Evolutionary conservation across 352 stramenopile species (phyloP), one percentile per base, ranked within the genome.

Genomic region (Phytophthora brassicae): DNA sequence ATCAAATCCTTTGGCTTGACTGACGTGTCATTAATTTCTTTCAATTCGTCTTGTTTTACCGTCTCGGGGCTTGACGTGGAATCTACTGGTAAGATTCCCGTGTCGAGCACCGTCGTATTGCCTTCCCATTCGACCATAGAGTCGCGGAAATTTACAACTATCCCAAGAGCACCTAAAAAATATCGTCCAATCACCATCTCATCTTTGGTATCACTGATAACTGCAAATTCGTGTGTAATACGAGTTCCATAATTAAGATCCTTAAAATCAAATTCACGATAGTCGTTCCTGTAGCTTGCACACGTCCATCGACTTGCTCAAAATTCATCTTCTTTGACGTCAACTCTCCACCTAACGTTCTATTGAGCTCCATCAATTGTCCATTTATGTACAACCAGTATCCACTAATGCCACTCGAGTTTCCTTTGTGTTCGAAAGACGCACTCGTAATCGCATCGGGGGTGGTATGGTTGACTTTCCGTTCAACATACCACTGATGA

Each of bases 111-210:
- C 33, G 6, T 14, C 33, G 33, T 39, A 14, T 39, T 39, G 12
- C 33, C 33, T 16, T 39, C 12, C 33, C 33, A 39, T 5, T 39
- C 33, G 14, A 39, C 33, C 5, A 16, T 39, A 16, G 16, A 29
- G 6, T 35, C 31, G 2, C 31, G 8, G 31, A 45, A 55, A 12
- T 44, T 44, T 3, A 44, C 31, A 7, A 55, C 19, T 11, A 55
- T 9, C 17, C 46, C 31, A 2, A 54, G 19, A 12, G 33, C 19
- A 3, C 14, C 14, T 20, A 55, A 14, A 17, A 55, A 36, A 20
- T 55, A 29, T 4, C 31, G 47, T 5, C 47, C 47, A 23, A 55
- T 55, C 5, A 44, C 31, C 31, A 55, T 55, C 0, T 55, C 48
- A 19, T 55, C 48, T 9, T 33, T 35, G 2, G 48, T 16, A 14